Evolutionary conservation across 306 rosid genomes (phyloP).

Genomic region (Dicorynia guianensis): DNA sequence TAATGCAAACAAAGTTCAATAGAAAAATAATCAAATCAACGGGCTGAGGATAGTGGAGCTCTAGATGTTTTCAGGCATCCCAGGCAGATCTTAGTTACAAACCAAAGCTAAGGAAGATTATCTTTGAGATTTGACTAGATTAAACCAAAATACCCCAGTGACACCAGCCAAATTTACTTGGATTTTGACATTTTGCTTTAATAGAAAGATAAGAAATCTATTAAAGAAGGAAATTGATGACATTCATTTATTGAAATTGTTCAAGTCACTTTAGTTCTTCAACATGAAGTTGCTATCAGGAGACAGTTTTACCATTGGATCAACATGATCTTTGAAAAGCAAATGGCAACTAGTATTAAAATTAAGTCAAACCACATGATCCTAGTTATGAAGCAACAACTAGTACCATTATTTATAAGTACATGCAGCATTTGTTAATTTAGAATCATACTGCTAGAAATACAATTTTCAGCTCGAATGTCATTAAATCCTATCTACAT

Average conservation of each 20-base stretch:
- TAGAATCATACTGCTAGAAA: not conserved
- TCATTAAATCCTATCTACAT: not conserved
- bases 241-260: not conserved
- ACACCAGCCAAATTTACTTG: not conserved
- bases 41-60: not conserved
- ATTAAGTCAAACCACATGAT: not conserved
- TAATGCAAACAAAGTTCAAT: constrained; percentile 11
- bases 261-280: constrained; percentile 13
- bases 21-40: constrained; percentile 24
- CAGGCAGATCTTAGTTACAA: constrained; percentile 29
- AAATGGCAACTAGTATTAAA: not conserved
- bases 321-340: not conserved
- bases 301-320: constrained; percentile 11
- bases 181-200: not conserved
- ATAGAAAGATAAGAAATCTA: constrained; percentile 14
- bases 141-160: constrained; percentile 5
- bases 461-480: constrained; percentile 9
- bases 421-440: not conserved
- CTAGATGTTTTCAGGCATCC: constrained; percentile 7
- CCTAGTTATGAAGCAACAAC: no score
- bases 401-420: not conserved
- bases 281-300: constrained; percentile 20
- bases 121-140: not conserved
- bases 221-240: constrained; percentile 3
- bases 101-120: constrained; percentile 21